Percentiles rank a stretch among this genome's conserved stretches.
Evolutionary conservation across 805 yeast species (phyloP).

Genomic region (Suhomyces sp.): DNA sequence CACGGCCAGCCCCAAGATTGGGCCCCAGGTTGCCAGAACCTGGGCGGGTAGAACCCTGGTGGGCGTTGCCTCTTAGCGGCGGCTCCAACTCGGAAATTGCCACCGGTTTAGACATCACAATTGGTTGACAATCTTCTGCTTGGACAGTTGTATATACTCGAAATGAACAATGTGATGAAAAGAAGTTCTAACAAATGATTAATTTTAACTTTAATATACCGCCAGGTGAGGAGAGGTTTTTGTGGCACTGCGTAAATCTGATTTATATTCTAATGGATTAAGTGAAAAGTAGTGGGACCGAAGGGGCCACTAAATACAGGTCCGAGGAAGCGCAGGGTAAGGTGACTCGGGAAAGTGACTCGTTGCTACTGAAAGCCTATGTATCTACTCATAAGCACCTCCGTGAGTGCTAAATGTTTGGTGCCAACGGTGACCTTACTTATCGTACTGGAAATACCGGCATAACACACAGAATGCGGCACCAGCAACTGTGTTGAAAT

Average conservation of each 20-base stretch:
- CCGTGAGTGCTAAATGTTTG: too few species aligned
- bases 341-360: not conserved
- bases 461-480: not conserved
- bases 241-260: not conserved
- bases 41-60: not conserved
- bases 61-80: constrained; percentile 6
- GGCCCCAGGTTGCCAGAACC: not conserved
- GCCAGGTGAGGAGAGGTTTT: not conserved
- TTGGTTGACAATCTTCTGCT: not conserved
- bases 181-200: not conserved
- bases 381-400: too few species aligned
- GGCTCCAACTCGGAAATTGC: constrained; percentile 11
- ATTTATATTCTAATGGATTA: not conserved
- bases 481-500: not conserved
- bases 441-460: not conserved
- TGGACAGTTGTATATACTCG: not conserved
- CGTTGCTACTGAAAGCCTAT: too few species aligned
- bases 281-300: not conserved
- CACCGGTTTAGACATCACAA: constrained; percentile 2
- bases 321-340: too few species aligned
- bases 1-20: not conserved
- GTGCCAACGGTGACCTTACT: not conserved
- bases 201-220: not conserved
- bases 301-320: not conserved
- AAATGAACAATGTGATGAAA: not conserved